Base-by-base conservation (phyloP, 345 rosid species). In the Lepidium sativum region DNA sequence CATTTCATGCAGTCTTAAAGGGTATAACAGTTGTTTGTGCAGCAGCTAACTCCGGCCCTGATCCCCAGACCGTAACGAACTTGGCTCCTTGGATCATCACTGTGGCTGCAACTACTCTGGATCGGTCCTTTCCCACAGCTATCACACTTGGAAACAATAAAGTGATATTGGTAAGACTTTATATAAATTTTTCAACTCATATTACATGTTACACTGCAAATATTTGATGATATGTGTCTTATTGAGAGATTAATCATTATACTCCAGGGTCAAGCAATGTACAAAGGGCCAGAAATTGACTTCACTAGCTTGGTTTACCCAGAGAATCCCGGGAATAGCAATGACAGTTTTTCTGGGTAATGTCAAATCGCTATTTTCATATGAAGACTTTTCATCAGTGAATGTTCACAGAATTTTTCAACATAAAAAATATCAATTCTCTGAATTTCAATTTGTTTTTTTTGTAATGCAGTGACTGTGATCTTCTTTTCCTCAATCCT, bases 11-110 rank as follows among this genome's bases (percentile, higher is more conserved):
- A 25, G 29, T 25, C 29, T 25, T 73, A 10, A 79, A 62, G 41
- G 80, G 78, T 17, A 78, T 80, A 27, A 54, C 70, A 33, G 80
- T 80, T 63, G 70, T 77, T 50, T 77, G 79, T 68, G n/a, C 64
- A 0, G 80, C 75, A 34, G 75, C 52, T 45, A 80, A 77, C 69
- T 47, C 21, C 14, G 80, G 80, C n/a, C 79, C 83, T 1, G 61
- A 17, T 0, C 73, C 78, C 71, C 69, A 74, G 39, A 77, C 88
- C 0, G 77, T 83, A 4, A 23, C 32, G n/a, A 83, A 83, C 40
- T 51, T 65, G 0, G 80, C 88, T 16, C 85, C 85, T 12, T 83
- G 84, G 85, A 74, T 79, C 8, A 8, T 81, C 10, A 79, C 82
- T 0, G 83, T 81, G 1, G 85, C 82, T 25, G 84, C 84, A 14